Evolutionary conservation across 2,329 filamentous ascomycete species (phyloP).

Genomic region (Diaporthe sp.): DNA sequence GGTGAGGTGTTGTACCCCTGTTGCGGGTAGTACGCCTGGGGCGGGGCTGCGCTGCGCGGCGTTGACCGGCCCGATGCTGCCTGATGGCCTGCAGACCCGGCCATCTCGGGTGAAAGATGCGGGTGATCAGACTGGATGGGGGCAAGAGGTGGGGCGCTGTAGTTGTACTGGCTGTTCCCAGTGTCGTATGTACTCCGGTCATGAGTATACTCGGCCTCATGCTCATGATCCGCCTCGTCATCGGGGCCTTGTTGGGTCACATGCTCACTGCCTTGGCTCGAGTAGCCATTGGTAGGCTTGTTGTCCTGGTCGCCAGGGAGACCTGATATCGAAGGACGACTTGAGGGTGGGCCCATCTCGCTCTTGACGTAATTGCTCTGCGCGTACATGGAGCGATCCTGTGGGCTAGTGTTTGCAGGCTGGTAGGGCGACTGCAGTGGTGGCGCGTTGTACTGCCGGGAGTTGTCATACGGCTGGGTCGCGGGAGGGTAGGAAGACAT

Average conservation of each 20-base stretch:
- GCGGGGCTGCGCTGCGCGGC: constrained; percentile 81
- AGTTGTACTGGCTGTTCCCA: constrained; percentile 82
- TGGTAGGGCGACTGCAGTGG: constrained; percentile 80
- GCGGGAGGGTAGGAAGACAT: constrained; percentile 83
- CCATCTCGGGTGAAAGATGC: constrained; percentile 86
- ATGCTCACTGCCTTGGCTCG: constrained; percentile 66
- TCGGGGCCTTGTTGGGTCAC: constrained; percentile 69
- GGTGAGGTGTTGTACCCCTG: constrained; percentile 85
- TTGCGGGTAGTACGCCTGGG: constrained; percentile 80
- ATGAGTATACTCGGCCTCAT: constrained; percentile 89
- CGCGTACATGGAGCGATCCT: constrained; percentile 74
- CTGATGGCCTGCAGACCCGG: constrained; percentile 83
- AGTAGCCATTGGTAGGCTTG: constrained; percentile 74
- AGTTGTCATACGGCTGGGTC: constrained; percentile 80
- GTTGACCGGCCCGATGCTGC: constrained; percentile 87
- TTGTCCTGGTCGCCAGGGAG: constrained; percentile 72
- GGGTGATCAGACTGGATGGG: constrained; percentile 79
- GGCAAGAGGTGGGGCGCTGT: constrained; percentile 77
- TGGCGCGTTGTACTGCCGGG: constrained; percentile 82
- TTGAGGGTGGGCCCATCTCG: constrained; percentile 88
- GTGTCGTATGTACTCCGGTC: constrained; percentile 81
- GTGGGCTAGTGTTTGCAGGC: constrained; percentile 70
- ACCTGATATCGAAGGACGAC: constrained; percentile 67
- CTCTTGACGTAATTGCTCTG: constrained; percentile 83
- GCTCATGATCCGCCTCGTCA: constrained; percentile 79